Base-by-base conservation (phyloP, 2,329 filamentous ascomycete species). In the Mollisiaceae sp. region DNA sequence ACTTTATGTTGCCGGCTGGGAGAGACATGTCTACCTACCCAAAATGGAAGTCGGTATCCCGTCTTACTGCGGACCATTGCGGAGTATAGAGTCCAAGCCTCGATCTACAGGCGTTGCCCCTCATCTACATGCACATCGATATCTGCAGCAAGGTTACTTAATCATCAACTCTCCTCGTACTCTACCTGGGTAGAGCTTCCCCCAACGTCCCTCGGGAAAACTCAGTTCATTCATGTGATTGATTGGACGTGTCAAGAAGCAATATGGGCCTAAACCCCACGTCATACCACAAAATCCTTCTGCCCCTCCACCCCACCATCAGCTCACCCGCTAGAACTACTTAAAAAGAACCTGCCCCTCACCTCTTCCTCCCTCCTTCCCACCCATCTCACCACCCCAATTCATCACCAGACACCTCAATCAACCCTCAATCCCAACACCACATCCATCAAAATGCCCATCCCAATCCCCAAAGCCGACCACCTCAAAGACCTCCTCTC, bases 401-500 rank as follows among this genome's bases (percentile, higher is more conserved):
- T 35, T 32, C 9, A 14, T 11, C 15, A 35, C 41, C 45, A 22
- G 22, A 22, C n/a, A 55, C 35, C 35, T 38, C 22, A 60, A 32
- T 41, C 20, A n/a, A 52, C 9, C 57, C 18, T 35, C 32, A 9
- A 63, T 52, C 5, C 18, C 39, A 38, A 36, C 41, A 47, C 20
- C 45, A 58, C 56, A 69, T 56, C 58, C 59, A 24, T 65, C 75
- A 82, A 73, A 66, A 86, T 88, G 86, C 84, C 85, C 81, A 80
- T 85, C 73, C 71, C 78, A 75, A 78, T 89, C 67, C 87, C 89
- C 73, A 77, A 86, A 74, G 79, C 86, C 69, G 80, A 81, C 69
- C 81, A 80, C 72, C 84, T 92, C 72, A 77, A 82, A 69, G 89
- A 85, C 75, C 79, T 85, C 65, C 90, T 91, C 79, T 85, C 81